Evolutionary conservation across 495 filamentous ascomycete species (phyloP), one percentile per base, ranked within the genome.

Genomic region (Xylaria intraflava): DNA sequence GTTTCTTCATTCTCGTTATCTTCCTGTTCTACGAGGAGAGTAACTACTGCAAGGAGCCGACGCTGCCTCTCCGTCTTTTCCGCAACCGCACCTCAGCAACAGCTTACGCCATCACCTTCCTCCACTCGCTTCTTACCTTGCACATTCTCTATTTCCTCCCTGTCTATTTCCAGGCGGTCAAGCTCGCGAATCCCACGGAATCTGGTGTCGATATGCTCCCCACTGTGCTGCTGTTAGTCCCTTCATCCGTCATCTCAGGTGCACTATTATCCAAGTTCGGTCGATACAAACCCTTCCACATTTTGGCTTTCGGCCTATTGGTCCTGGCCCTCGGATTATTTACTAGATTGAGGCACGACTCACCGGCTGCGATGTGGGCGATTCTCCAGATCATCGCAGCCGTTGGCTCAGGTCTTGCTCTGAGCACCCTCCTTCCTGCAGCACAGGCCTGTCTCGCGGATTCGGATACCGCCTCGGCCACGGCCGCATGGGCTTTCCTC

Each of bases 131-230:
- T 6, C 16, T 59, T 1, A 11, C 42, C n/a, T 47, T 55, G 23
- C 69, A 61, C 63, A 49, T 62, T 17, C 50, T 60, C 14, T 72
- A 67, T 47, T 74, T 74, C 53, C 42, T 75, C 0, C 66, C 71
- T 0, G 56, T 76, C 5, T 75, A 72, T 50, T 74, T 74, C 58
- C 69, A 73, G 38, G 57, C 51, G 2, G 65, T 74, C 8, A 58
- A 64, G 1, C 54, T 49, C 0, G 29, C 42, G 6, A 53, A 56
- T n/a, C 59, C 70, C 0, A 46, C 26, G 11, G 33, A 54, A 10
- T 62, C 70, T 1, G 73, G 72, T 0, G 55, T 74, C 10, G n/a
- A 56, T 9, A 46, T 69, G 14, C 53, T 75, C 6, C 68, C 72
- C 11, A 63, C 58, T 6, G 44, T 62, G 6, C 8, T 67, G 19